Base-by-base conservation (phyloP, 331 rosid genomes). In the Malus hybrid region DNA sequence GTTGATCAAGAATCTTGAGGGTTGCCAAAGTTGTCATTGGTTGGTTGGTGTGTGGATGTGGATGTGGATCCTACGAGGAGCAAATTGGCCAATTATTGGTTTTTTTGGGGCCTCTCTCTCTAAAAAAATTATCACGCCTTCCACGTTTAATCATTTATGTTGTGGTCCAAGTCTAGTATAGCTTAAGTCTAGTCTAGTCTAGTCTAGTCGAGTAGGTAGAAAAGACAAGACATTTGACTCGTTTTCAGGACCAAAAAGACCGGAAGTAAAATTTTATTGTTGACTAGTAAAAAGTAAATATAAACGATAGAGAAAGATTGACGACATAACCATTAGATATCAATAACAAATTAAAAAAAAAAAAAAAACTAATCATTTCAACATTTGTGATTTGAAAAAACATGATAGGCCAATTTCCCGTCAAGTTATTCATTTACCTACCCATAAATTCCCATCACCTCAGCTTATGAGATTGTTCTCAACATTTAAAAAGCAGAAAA, bases 41-140 rank as follows among this genome's bases (percentile, higher is more conserved):
- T 60, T 39, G 62, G 75, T 56, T 55, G 22, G 18, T 34, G 73
- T n/a, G 64, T 56, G 22, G 70, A 74, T n/a, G 64, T 56, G 22
- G 70, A 74, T 46, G 69, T 61, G 70, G 70, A 46, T 63, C 78
- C 46, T 74, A 44, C 50, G 6, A 28, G 32, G 48, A 62, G 19
- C 78, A 29, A 63, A 62, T 62, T 12, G 32, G 48, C 70, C 7
- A 6, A 10, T 46, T 19, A 73, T 73, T 19, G 67, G 48, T 62
- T 60, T 19, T 73, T 22, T 60, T 39, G 32, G n/a, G 77, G 14
- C 22, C 78, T 14, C 22, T 46, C 10, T 18, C 31, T 44, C 48
- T 44, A 1, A 28, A 13, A 60, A 46, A 28, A 27, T 18, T 10
- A 20, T 10, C 70, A 29, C 70, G 46, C 24, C 63, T 13, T 20